Percentiles rank a stretch among this genome's conserved stretches.
These are phyloP conservation scores for Mimosa pudica DNA, from an alignment of 306 rosid genomes.

Conservation along the genomic window DNA sequence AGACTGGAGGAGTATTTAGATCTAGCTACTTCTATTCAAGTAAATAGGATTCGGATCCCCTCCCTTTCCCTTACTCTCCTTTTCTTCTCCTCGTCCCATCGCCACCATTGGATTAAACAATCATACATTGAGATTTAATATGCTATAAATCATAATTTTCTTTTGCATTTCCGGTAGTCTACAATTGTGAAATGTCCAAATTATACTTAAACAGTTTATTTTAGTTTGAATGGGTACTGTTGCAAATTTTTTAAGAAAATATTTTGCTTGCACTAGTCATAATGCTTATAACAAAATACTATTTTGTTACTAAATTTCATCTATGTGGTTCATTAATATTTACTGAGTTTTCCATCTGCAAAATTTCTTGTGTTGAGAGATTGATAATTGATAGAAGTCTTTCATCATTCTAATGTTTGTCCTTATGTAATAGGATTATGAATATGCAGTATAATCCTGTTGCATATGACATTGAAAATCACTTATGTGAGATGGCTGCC, in stretches of 20 bases:
- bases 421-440: constrained; percentile 66
- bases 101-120: no score
- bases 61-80: no score
- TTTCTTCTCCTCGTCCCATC: no score
- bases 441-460: constrained; percentile 81
- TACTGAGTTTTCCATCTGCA: constrained; percentile 4
- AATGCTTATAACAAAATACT: no score
- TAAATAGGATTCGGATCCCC: not conserved
- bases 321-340: constrained; percentile 6
- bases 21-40: not conserved
- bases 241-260: no score
- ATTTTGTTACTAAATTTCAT: not conserved
- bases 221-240: no score
- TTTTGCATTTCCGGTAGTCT: no score
- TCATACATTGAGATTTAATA: no score
- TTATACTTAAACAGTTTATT: no score
- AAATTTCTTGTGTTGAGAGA: not conserved
- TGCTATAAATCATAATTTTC: no score
- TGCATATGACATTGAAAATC: constrained; percentile 12
- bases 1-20: not conserved
- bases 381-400: constrained; percentile 5
- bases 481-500: not conserved
- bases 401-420: constrained; percentile 17
- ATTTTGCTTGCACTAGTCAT: no score
- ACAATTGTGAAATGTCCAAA: no score